Percentiles rank a stretch among this genome's conserved stretches.
Evolutionary conservation across 2,329 filamentous ascomycete genomes (phyloP).

Genomic region (Dactylellina haptotyla): DNA sequence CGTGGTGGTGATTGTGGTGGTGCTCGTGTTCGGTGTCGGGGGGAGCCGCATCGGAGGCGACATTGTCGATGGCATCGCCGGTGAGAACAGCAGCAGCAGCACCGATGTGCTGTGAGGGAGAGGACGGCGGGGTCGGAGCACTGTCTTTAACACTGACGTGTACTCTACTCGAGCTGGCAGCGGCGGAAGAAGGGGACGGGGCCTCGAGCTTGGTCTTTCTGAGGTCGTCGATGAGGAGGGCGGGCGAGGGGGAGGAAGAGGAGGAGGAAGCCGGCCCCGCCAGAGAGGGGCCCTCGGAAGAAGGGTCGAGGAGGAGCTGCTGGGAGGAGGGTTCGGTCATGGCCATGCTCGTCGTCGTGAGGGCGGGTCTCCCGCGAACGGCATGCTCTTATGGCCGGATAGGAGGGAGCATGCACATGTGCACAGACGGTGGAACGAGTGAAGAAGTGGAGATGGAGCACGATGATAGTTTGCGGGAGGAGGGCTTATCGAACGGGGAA

Average conservation of each 20-base stretch:
- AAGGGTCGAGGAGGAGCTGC: constrained; percentile 13
- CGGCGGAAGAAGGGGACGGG: neutral
- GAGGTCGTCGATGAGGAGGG: constrained; percentile 9
- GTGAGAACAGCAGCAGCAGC: neutral
- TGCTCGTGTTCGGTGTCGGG: too few relatives aligned
- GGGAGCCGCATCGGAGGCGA: neutral
- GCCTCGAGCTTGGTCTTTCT: neutral
- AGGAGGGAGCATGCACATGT: too few relatives aligned
- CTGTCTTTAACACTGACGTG: neutral
- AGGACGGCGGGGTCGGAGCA: constrained; percentile 49
- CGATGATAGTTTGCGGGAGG: neutral
- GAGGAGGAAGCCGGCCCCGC: constrained; percentile 20
- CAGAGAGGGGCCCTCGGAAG: too few relatives aligned
- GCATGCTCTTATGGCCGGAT: too few relatives aligned
- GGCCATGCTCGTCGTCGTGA: constrained; percentile 15
- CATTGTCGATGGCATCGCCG: neutral
- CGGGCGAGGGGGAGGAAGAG: constrained; percentile 1
- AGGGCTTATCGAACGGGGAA: neutral
- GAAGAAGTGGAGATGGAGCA: too few relatives aligned
- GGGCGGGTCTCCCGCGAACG: constrained; percentile 7
- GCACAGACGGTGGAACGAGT: too few relatives aligned
- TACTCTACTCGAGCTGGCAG: neutral
- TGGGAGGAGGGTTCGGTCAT: constrained; percentile 30
- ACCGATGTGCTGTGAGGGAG: constrained; percentile 28
- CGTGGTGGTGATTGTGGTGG: too few relatives aligned